Evolutionary conservation across 768 basidiomycete genomes (phyloP), one percentile per base, ranked within the genome.

Genomic region (Podaxis carcinomalis): DNA sequence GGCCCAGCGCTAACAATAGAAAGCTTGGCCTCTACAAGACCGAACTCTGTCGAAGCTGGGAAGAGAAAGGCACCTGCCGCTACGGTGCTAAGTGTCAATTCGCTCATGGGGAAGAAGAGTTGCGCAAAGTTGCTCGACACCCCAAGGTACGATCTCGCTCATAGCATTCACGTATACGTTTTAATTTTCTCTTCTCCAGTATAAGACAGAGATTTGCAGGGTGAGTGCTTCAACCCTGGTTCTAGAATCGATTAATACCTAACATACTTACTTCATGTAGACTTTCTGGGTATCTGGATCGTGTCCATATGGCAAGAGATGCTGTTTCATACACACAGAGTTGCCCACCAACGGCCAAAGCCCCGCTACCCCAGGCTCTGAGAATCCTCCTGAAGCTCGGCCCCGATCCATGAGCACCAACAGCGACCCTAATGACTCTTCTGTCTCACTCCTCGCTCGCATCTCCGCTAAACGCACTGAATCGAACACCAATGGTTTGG

Each of bases 251-350:
- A 44, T 37, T 52, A 52, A 61, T 57, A 65, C 37, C 61, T 65
- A n/a, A 61, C 65, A 65, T 36, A 4, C 61, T 25, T 40, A 61
- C 62, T 59, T 66, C 14, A 53, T 21, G 9, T 67, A 93, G 88
- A 95, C 93, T 6, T 95, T 95, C 79, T 95, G 93, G 91, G 89
- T 94, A 11, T 93, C 92, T 51, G 93, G 93, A 27, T 92, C 93
- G 16, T 95, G 93, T 70, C 93, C 93, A 0, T 95, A 95, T 65
- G 93, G 93, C 56, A 93, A 93, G 73, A 78, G 93, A 59, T 95
- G 93, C 73, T 95, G 93, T 77, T 95, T 95, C 81, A 94, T 95
- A 67, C 93, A 95, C 69, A 94, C 93, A 1, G 92, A 91, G 68
- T 79, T 92, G 49, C 90, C 92, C 16, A 78, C 80, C 49, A 78